Conservation (phyloP, 1,284 basidiomycete genomes). For the Ceratobasidium papillatum region DNA sequence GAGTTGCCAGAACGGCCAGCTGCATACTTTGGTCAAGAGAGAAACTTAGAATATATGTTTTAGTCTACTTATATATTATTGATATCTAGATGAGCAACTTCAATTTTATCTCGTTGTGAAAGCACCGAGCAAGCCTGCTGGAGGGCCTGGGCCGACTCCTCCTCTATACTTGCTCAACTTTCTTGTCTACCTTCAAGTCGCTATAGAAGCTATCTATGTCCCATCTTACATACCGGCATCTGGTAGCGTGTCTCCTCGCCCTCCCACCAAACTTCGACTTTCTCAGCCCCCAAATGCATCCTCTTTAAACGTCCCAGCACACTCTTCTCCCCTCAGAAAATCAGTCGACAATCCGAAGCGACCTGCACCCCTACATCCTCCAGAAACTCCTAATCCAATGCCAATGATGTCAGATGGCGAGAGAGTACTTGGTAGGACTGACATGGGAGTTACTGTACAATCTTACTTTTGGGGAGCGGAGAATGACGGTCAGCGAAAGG, state of each 20-base stretch:
- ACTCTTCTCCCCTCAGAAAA: conserved; percentile 51
- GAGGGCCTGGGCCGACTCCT: conserved; percentile 28
- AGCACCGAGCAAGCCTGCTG: conserved; percentile 22
- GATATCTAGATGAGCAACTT: conserved; percentile 46
- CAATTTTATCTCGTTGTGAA: conserved; percentile 9
- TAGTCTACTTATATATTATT: conserved; percentile 36
- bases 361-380: conserved; percentile 70
- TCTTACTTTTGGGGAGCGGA: conserved; percentile 75
- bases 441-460: conserved; percentile 72
- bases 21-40: conserved; percentile 76
- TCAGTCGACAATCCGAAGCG: conserved; percentile 53
- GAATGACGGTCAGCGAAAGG: conserved; percentile 39
- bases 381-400: conserved; percentile 76
- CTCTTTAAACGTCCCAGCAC: conserved; percentile 46
- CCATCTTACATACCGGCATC: conserved; percentile 22
- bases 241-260: conserved; percentile 36
- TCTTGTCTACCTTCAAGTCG: conserved; percentile 36
- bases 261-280: conserved; percentile 43
- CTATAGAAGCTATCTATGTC: conserved; percentile 24
- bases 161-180: conserved; percentile 36
- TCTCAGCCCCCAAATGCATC: conserved; percentile 41
- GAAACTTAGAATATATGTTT: conserved; percentile 44
- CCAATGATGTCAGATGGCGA: conserved; percentile 74
- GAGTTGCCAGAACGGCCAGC: conserved; percentile 59
- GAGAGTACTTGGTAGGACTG: conserved; percentile 74